Conservation (phyloP, 371 early-diverging fungal genomes). For the Zopfochytrium polystomum region DNA sequence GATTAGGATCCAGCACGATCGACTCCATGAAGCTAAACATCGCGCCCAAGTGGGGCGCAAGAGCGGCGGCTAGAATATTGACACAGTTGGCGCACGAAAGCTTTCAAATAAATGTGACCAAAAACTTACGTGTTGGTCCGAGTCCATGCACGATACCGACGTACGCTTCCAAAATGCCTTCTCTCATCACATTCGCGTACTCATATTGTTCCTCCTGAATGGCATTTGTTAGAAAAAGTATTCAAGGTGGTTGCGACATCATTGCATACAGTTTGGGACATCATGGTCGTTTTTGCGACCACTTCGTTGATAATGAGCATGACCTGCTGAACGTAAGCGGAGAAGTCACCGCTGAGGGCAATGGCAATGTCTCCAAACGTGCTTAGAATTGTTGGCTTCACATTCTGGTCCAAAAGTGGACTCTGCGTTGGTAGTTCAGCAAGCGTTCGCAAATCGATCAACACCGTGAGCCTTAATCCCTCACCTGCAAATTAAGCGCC, state of each 20-base stretch:
- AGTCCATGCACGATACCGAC: slow-evolving; percentile 93
- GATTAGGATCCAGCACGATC: slow-evolving; percentile 55
- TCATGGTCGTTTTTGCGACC: slow-evolving; percentile 44
- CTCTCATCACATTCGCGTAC: slow-evolving; percentile 76
- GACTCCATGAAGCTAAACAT: slow-evolving; percentile 75
- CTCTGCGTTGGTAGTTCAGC: too few relatives aligned
- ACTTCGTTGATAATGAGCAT: slow-evolving; percentile 87
- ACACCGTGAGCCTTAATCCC: too few relatives aligned
- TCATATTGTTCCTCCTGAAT: slow-evolving; percentile 55
- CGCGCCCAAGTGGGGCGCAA: slow-evolving; percentile 60
- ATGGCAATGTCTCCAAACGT: slow-evolving; percentile 97
- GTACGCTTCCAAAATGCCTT: slow-evolving; percentile 90
- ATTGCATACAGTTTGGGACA: too few relatives aligned
- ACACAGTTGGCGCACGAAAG: neutral
- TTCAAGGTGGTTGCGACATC: too few relatives aligned
- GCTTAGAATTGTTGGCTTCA: slow-evolving; percentile 92
- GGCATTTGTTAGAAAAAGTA: too few relatives aligned
- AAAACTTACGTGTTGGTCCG: slow-evolving; percentile 49
- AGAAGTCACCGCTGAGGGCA: slow-evolving; percentile 87
- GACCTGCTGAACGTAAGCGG: slow-evolving; percentile 73
- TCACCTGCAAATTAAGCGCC: slow-evolving; percentile 61
- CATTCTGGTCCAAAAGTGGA: slow-evolving; percentile 72
- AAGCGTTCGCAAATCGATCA: too few relatives aligned
- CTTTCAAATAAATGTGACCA: neutral
- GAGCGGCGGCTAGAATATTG: too few relatives aligned